Conservation (phyloP, 2,329 filamentous ascomycete genomes). For the Cercospora sp. region DNA sequence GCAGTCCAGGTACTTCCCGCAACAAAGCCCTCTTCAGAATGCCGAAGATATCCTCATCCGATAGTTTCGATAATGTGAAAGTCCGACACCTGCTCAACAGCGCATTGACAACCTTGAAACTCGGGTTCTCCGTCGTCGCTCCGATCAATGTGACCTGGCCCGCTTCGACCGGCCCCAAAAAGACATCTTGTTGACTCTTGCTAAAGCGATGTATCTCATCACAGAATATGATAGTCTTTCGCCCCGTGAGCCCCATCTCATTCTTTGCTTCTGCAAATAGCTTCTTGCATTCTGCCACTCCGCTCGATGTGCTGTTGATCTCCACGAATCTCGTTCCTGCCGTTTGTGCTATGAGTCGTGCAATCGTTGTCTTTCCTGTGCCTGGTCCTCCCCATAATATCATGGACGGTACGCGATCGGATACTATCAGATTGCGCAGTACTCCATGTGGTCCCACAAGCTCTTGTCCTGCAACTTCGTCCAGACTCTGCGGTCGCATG, state of each 20-base stretch:
- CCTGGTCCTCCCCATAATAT: constrained; percentile 85
- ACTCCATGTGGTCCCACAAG: constrained; percentile 84
- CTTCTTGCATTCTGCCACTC: constrained; percentile 88
- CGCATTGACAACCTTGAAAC: constrained; percentile 86
- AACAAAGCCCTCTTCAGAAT: constrained; percentile 77
- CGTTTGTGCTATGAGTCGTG: constrained; percentile 79
- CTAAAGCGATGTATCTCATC: constrained; percentile 94
- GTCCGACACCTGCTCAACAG: constrained; percentile 86
- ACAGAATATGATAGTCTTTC: constrained; percentile 94
- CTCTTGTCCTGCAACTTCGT: constrained; percentile 88
- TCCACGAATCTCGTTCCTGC: constrained; percentile 88
- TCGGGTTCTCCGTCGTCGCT: constrained; percentile 95
- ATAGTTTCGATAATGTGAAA: constrained; percentile 79
- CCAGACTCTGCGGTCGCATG: constrained; percentile 81
- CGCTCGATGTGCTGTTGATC: constrained; percentile 88
- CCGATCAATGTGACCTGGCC: constrained; percentile 90
- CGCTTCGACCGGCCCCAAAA: constrained; percentile 86
- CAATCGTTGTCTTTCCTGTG: constrained; percentile 88
- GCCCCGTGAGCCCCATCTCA: constrained; percentile 76
- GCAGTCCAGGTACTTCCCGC: constrained; percentile 53
- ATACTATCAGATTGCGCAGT: constrained; percentile 80
- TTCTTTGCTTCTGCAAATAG: constrained; percentile 81
- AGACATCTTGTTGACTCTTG: constrained; percentile 92
- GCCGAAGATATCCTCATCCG: constrained; percentile 66
- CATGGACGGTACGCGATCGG: constrained; percentile 87